Evolutionary conservation across 352 stramenopile genomes (phyloP).

Genomic region (Phytophthora kernoviae): DNA sequence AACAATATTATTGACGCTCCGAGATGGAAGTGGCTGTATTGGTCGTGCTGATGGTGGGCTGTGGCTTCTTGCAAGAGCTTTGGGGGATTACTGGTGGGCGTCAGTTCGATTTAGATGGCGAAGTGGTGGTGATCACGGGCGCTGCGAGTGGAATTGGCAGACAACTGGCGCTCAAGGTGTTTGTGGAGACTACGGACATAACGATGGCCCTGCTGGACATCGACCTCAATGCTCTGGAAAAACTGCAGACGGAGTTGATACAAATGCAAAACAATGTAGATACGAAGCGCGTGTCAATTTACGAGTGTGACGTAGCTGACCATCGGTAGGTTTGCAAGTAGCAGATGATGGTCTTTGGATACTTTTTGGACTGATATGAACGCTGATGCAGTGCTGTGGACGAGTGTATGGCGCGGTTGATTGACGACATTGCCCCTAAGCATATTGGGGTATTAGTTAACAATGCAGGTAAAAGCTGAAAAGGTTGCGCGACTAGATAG

Average conservation of each 20-base stretch:
- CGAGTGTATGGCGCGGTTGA: constrained; percentile 32
- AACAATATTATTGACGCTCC: background rate
- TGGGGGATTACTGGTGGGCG: constrained; percentile 1
- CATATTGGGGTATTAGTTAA: constrained; percentile 65
- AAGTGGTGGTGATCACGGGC: constrained; percentile 73
- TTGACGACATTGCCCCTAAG: constrained; percentile 36
- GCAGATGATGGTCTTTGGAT: background rate
- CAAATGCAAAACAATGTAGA: background rate
- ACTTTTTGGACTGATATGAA: background rate
- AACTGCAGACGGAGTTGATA: constrained; percentile 30
- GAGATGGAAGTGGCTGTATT: background rate
- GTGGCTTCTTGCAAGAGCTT: constrained; percentile 7
- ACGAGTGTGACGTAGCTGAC: constrained; percentile 70
- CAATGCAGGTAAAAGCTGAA: too few relatives aligned
- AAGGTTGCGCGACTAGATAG: too few relatives aligned
- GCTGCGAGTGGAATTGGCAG: constrained; percentile 62
- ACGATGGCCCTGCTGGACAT: constrained; percentile 73
- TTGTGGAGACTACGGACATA: constrained; percentile 22
- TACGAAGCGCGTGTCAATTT: constrained; percentile 35
- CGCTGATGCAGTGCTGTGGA: constrained; percentile 9
- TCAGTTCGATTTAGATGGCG: constrained; percentile 46
- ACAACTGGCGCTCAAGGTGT: constrained; percentile 43
- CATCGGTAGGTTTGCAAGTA: constrained; percentile 40
- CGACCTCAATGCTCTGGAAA: constrained; percentile 42
- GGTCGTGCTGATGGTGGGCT: constrained; percentile 10